Percentiles rank a stretch among this genome's conserved stretches.
Evolutionary conservation across 2,329 filamentous ascomycete species (phyloP).

Genomic region (Leptographium wingfieldii): DNA sequence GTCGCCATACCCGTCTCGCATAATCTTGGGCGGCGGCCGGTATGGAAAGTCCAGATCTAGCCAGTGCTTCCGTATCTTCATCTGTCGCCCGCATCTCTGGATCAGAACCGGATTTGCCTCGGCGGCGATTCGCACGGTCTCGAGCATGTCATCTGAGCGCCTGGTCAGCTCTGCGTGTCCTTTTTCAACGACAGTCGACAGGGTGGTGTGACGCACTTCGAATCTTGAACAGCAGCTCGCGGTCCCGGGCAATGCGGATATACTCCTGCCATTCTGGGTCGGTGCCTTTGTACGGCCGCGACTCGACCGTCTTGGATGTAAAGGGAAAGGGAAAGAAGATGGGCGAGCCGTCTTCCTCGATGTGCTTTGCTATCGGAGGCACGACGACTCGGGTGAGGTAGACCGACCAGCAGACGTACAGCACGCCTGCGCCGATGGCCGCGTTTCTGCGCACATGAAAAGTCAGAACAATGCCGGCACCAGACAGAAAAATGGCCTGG

Average conservation of each 20-base stretch:
- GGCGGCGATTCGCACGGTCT: slow-evolving; percentile 28
- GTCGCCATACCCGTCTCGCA: slow-evolving; percentile 40
- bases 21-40: slow-evolving; percentile 45
- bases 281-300: slow-evolving; percentile 37
- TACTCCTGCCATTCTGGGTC: slow-evolving; percentile 55
- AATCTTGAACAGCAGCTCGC: slow-evolving; percentile 32
- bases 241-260: slow-evolving; percentile 42
- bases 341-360: slow-evolving; percentile 22
- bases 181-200: background rate
- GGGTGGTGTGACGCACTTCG: slow-evolving; percentile 22
- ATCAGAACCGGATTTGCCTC: slow-evolving; percentile 29
- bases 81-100: slow-evolving; percentile 31
- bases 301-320: slow-evolving; percentile 35
- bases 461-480: background rate
- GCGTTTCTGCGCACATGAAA: slow-evolving; percentile 5
- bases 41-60: slow-evolving; percentile 49
- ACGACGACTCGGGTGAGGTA: slow-evolving; percentile 32
- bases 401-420: slow-evolving; percentile 15
- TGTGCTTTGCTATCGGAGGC: slow-evolving; percentile 20
- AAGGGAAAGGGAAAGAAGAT: slow-evolving; percentile 52
- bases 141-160: slow-evolving; percentile 29
- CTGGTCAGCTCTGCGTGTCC: background rate
- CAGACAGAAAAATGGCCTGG: background rate
- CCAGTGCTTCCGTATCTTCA: slow-evolving; percentile 41
- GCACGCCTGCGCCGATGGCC: slow-evolving; percentile 9